Percentiles rank a stretch among this genome's conserved stretches.
phyloP scores from a whole-genome alignment of 441 rosid genomes.

The Iberis amara region DNA sequence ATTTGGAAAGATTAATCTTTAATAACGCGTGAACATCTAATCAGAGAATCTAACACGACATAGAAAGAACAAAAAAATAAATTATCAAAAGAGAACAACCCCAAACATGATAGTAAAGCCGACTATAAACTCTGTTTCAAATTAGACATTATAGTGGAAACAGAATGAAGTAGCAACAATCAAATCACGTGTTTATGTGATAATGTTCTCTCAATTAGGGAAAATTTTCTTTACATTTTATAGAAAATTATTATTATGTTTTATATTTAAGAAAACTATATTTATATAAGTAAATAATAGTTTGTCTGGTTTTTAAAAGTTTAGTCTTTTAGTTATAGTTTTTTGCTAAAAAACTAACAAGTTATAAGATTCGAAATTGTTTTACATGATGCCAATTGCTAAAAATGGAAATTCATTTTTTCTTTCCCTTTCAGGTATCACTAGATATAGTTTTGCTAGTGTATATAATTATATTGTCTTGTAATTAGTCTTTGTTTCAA shows the following conservation, averaged over 20 bases:
- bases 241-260: neutral
- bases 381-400: no score
- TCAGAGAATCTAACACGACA: slow-evolving; percentile 28
- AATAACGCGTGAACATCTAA: slow-evolving; percentile 29
- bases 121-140: slow-evolving; percentile 17
- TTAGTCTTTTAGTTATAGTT: neutral
- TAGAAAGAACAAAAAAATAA: slow-evolving; percentile 16
- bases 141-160: slow-evolving; percentile 18
- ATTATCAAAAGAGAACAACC: no score
- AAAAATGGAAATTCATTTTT: no score
- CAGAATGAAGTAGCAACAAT: slow-evolving; percentile 20
- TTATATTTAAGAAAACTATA: neutral
- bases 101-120: neutral
- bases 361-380: no score
- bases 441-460: no score
- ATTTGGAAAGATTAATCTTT: slow-evolving; percentile 15
- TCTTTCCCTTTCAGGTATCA: no score
- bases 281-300: neutral
- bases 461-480: no score
- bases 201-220: slow-evolving; percentile 15
- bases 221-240: neutral
- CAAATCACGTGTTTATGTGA: slow-evolving; percentile 18
- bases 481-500: no score
- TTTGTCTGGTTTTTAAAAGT: neutral
- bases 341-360: no score